phyloP scores from a whole-genome alignment of 129 eudicot genomes.

The Kitagawia praeruptora region DNA sequence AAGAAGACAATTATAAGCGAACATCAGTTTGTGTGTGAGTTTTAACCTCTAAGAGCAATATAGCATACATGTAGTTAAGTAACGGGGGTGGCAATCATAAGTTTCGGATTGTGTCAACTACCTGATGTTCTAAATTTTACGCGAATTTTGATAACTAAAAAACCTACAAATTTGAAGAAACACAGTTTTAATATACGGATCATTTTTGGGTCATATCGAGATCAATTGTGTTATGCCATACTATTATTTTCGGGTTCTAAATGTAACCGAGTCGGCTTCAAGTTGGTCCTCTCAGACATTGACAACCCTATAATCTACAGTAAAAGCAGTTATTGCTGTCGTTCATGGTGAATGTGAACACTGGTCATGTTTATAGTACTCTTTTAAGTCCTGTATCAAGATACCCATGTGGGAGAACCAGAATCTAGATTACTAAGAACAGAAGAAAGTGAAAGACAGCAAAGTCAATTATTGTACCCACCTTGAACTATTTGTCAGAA shows the following conservation, averaged over 20 bases:
- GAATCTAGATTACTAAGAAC: constrained; percentile 1
- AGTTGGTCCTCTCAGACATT: constrained; percentile 1
- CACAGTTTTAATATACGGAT: neutral
- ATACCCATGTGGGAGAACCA: constrained; percentile 8
- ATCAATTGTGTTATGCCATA: neutral
- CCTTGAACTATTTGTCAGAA: constrained; percentile 1
- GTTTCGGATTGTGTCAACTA: neutral
- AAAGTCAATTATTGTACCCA: constrained; percentile 7
- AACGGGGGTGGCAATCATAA: neutral
- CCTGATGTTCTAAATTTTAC: neutral
- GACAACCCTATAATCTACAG: neutral
- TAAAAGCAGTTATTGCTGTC: constrained; percentile 6
- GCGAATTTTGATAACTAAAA: no score
- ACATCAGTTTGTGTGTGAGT: neutral
- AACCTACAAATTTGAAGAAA: neutral
- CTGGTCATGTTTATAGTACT: neutral
- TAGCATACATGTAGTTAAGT: neutral
- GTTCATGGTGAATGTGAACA: neutral
- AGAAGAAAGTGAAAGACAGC: constrained; percentile 2
- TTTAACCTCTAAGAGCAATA: neutral
- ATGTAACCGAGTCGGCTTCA: neutral
- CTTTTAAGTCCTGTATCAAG: neutral
- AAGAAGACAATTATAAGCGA: neutral
- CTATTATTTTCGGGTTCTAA: neutral
- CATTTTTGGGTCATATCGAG: neutral